Evolutionary conservation across 2,329 filamentous ascomycete species (phyloP), one percentile per base, ranked within the genome.

Genomic region (Monilinia fructicola): DNA sequence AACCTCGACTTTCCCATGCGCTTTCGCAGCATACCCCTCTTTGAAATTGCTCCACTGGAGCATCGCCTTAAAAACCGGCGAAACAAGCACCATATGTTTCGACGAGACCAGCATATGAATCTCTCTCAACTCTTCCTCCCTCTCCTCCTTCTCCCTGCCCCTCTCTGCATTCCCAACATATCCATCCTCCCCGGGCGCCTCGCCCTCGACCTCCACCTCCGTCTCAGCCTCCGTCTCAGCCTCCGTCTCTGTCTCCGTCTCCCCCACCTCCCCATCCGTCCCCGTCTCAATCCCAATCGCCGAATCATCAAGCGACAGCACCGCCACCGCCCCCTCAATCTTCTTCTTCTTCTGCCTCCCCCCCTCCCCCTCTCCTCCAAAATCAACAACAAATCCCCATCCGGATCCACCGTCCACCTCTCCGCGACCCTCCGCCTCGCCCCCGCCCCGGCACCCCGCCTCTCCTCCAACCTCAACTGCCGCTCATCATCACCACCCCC

Each of bases 51-150:
- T 61, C 18, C 54, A 50, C n/a, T 65, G 52, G 0, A 76, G 68
- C 73, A 76, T 75, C 1, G 69, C 69, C 31, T 70, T 73, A 58
- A 76, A 75, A 0, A 76, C 74, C 0, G 70, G 68, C 0, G 74
- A 76, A 11, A 71, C 71, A 3, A 72, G 65, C 4, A 64, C 70
- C 1, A 78, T 18, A 42, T 72, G 69, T 54, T 68, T 71, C 0
- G 70, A 71, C 0, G 71, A 72, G 7, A 72, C 70, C 5, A 69
- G 55, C 65, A 72, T 71, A 12, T 62, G 67, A 6, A 70, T 64
- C 9, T 70, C 62, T 26, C 26, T 44, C 9, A 48, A 42, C 28
- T 62, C 50, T 5, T 50, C 35, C 14, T 35, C 16, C 7, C 23
- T 54, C 3, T 35, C 50, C 14, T 50, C 26, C 21, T 35, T 10